These are phyloP conservation scores for Suhomyces atakaporum DNA, from an alignment of 1,139 yeast species.

Conservation along the genomic window DNA sequence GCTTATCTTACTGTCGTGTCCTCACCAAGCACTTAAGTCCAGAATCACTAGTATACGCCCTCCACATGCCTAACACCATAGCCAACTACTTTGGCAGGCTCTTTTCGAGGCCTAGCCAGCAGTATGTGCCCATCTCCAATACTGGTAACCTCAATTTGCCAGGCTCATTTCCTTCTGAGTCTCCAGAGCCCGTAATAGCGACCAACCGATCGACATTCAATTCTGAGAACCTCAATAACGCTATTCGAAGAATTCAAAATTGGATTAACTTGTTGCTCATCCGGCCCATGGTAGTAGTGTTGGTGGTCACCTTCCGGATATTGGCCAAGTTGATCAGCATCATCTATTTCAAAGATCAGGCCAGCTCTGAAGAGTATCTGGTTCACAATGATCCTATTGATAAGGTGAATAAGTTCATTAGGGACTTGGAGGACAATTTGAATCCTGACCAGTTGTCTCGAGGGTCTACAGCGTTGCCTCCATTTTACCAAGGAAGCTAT, in stretches of 20 bases:
- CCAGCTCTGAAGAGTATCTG: conserved; percentile 5
- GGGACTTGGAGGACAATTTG: conserved; percentile 39
- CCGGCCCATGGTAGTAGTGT: conserved; percentile 31
- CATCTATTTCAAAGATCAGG: conserved; percentile 30
- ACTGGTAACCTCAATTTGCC: conserved; percentile 11
- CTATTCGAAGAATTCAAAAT: conserved; percentile 1
- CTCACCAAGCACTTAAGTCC: neutral
- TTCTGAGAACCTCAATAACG: conserved; percentile 7
- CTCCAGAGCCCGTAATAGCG: conserved; percentile 10
- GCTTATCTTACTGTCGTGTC: neutral
- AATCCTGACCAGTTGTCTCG: conserved; percentile 23
- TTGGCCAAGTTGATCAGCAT: conserved; percentile 28
- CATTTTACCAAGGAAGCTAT: conserved; percentile 73
- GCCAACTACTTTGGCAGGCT: conserved; percentile 8
- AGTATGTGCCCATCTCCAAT: conserved; percentile 12
- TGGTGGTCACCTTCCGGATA: conserved; percentile 27
- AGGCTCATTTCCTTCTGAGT: conserved; percentile 14
- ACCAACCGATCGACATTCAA: conserved; percentile 4
- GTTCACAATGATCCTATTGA: conserved; percentile 33
- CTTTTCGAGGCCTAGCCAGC: conserved; percentile 5
- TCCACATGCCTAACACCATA: conserved; percentile 4
- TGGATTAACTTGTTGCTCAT: conserved; percentile 27
- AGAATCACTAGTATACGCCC: neutral
- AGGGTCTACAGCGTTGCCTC: conserved; percentile 29
- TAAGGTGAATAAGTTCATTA: conserved; percentile 35